These are phyloP conservation scores for Acanthamoeba quina DNA, from an alignment of 208 protist genomes.

Conservation along the genomic window DNA sequence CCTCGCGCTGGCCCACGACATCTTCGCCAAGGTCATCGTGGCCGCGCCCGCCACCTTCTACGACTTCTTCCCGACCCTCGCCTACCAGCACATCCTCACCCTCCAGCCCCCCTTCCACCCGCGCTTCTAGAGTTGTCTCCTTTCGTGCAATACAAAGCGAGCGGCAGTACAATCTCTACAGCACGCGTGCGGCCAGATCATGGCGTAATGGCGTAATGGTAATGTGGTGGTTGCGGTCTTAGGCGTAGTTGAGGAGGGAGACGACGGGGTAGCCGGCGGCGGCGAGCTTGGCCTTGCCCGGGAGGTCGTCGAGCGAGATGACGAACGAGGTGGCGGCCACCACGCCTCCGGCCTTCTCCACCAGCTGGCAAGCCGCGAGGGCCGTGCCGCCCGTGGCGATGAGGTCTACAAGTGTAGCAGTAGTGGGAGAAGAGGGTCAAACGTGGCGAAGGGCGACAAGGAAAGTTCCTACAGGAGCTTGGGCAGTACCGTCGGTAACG, in stretches of 20 bases:
- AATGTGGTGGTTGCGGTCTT: not conserved
- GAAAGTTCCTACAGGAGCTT: no score
- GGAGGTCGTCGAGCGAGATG: slow-evolving; percentile 6
- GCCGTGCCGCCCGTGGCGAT: slow-evolving; percentile 39
- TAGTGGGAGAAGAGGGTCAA: not conserved
- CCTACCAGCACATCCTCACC: slow-evolving; percentile 37
- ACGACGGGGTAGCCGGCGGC: not conserved
- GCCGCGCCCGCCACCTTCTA: slow-evolving; percentile 2
- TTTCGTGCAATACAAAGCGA: not conserved
- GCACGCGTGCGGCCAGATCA: no score
- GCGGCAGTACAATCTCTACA: not conserved
- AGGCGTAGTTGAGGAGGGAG: slow-evolving; percentile 49
- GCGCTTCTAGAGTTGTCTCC: not conserved
- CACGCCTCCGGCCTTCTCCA: slow-evolving; percentile 28
- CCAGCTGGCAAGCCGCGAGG: not conserved
- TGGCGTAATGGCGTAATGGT: no score
- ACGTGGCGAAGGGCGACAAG: not conserved
- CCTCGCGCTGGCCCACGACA: not conserved
- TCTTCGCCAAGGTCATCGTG: slow-evolving; percentile 29
- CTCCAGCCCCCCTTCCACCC: slow-evolving; percentile 3
- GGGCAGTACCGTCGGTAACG: not conserved
- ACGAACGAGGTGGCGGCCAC: slow-evolving; percentile 8
- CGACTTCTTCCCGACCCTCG: slow-evolving; percentile 12
- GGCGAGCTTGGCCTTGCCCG: not conserved
- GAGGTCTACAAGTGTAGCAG: not conserved